Conservation (phyloP, 1,284 basidiomycete genomes). For the Malassezia nana region DNA sequence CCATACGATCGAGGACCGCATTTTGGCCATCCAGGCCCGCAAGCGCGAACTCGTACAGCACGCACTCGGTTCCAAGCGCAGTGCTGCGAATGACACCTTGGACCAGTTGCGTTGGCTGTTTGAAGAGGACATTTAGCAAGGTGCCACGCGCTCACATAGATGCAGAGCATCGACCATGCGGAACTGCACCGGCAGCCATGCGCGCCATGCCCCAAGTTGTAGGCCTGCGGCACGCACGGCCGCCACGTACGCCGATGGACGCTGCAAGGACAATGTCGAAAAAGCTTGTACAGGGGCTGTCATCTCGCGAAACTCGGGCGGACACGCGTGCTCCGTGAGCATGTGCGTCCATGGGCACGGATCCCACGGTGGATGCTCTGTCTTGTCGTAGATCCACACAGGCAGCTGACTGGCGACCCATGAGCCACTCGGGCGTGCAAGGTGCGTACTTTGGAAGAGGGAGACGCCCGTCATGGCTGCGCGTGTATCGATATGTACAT, state of each 20-base stretch:
- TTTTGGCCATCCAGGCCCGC: slow-evolving; percentile 69
- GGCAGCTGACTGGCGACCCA: slow-evolving; percentile 2
- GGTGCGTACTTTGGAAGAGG: slow-evolving; percentile 67
- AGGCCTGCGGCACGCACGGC: background rate
- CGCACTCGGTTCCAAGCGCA: slow-evolving; percentile 20
- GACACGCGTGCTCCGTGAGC: slow-evolving; percentile 18
- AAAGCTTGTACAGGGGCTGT: background rate
- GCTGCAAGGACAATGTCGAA: background rate
- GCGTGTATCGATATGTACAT: slow-evolving; percentile 63
- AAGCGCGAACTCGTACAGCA: slow-evolving; percentile 76
- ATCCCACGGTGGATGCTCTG: slow-evolving; percentile 20
- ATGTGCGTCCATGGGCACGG: slow-evolving; percentile 25
- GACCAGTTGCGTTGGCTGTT: slow-evolving; percentile 40
- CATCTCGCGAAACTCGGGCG: background rate
- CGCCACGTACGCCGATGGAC: background rate
- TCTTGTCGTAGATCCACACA: slow-evolving; percentile 38
- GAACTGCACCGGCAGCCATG: slow-evolving; percentile 9
- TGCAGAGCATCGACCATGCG: background rate
- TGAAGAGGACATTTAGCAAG: slow-evolving; percentile 10
- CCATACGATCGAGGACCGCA: slow-evolving; percentile 69
- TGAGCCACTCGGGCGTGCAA: slow-evolving; percentile 11
- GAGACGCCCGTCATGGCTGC: slow-evolving; percentile 83
- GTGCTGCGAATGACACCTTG: slow-evolving; percentile 23
- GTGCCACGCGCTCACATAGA: slow-evolving; percentile 9
- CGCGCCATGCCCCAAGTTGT: background rate